Evolutionary conservation across 305 asterid species (phyloP), one percentile per base, ranked within the genome.

Genomic region (Solanum hybrid): DNA sequence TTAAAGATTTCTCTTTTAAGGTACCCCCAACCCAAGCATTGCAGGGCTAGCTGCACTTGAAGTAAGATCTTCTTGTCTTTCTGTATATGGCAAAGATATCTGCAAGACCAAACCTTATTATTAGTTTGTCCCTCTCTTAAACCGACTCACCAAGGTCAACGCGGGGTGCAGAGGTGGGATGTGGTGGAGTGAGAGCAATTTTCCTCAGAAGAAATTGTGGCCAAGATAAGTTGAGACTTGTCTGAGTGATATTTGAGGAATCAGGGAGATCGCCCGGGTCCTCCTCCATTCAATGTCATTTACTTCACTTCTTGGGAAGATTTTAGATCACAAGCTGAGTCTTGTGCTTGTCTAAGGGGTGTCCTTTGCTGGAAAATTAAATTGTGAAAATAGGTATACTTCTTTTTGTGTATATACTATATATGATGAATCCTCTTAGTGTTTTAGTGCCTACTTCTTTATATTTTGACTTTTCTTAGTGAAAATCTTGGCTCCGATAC

Each of bases 21-120:
- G 96, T 93, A 4, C 89, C 92, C 42, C 94, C 9, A 93, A 3
- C 36, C 92, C 92, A 1, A 93, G 78, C 91, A 42, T 93, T 94
- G 24, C 94, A 95, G 10, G 95, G 79, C 12, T 72, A 72, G 36
- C 78, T 76, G 81, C 26, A 76, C 56, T 78, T 36, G 26, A 79
- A 79, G 34, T 79, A 38, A 37, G 40, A 79, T 40, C 34, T 78
- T 36, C 60, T 36, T 12, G 66, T 7, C 36, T 37, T 36, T 37
- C 31, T 40, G 36, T 40, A 3, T 26, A 38, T 38, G 36, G 36
- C 31, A 80, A 80, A 14, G 86, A 80, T 13, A 38, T 22, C 66
- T 80, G 24, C 34, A 38, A 80, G 66, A 38, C 27, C 69, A 80
- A 19, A 38, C 86, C 66, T 24, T 24, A 24, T 38, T 4, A 38